Evolutionary conservation across 73 alveolate species (phyloP).

Genomic region (Paramecium sonneborni): DNA sequence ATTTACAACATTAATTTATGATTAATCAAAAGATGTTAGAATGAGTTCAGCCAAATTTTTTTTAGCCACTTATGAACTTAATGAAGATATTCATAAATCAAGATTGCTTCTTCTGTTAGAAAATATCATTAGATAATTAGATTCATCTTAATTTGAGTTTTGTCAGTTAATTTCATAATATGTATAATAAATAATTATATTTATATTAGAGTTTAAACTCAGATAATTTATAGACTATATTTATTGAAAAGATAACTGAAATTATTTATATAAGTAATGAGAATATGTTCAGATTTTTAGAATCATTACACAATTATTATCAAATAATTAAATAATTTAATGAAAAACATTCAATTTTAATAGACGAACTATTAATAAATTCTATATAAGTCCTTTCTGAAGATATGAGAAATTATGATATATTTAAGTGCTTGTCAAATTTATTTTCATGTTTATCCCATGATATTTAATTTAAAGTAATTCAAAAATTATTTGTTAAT

Average conservation of each 20-base stretch:
- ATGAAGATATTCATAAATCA: background rate
- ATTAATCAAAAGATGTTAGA: slow-evolving; percentile 7
- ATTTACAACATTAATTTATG: background rate
- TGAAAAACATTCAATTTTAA: background rate
- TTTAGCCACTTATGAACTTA: background rate
- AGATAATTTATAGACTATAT: background rate
- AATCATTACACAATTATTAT: background rate
- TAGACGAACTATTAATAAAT: background rate
- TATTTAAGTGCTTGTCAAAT: background rate
- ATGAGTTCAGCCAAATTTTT: background rate
- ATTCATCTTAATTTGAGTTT: background rate
- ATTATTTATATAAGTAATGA: background rate
- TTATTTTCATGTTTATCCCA: background rate
- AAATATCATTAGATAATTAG: background rate
- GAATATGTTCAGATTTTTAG: background rate
- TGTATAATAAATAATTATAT: background rate
- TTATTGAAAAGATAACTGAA: background rate
- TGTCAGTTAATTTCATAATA: slow-evolving; percentile 2
- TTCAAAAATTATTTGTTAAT: background rate
- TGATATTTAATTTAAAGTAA: background rate
- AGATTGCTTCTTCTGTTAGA: background rate
- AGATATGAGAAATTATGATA: background rate
- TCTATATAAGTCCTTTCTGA: background rate
- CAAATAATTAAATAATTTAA: background rate
- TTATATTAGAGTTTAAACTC: background rate